These are phyloP conservation scores for Ascobolus immersus DNA, from an alignment of 495 filamentous ascomycete species.

Conservation along the genomic window DNA sequence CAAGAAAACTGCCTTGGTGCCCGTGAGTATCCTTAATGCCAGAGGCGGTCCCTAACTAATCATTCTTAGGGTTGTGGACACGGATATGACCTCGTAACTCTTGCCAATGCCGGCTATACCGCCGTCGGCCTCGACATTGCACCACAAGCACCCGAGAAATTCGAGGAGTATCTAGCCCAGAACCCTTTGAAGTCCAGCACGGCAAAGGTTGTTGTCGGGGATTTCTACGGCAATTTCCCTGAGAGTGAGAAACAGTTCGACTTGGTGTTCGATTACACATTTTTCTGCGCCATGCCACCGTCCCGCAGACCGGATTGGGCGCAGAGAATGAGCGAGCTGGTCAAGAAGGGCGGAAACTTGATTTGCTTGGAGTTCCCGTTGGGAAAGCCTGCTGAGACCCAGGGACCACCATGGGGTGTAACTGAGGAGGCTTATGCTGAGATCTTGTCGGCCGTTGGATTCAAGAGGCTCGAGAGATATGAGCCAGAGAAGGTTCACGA, in stretches of 20 bases:
- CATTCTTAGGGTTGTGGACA: constrained; percentile 36
- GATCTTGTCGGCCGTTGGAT: too few species aligned
- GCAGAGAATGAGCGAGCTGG: constrained; percentile 16
- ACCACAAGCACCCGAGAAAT: constrained; percentile 27
- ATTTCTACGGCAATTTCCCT: constrained; percentile 31
- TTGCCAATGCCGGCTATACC: constrained; percentile 47
- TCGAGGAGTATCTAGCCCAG: constrained; percentile 18
- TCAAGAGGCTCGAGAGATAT: too few species aligned
- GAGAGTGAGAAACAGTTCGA: constrained; percentile 3
- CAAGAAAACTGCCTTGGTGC: constrained; percentile 30
- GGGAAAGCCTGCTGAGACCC: constrained; percentile 17
- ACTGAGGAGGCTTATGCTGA: constrained; percentile 17
- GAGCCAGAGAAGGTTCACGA: too few species aligned
- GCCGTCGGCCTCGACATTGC: constrained; percentile 48
- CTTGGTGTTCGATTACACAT: constrained; percentile 9
- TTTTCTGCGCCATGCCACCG: constrained; percentile 22
- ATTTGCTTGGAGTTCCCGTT: constrained; percentile 23
- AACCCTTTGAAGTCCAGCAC: not conserved
- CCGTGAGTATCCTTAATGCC: constrained; percentile 8
- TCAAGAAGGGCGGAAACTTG: constrained; percentile 16
- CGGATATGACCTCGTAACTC: constrained; percentile 47
- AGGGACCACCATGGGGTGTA: constrained; percentile 20
- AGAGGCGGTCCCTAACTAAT: not conserved
- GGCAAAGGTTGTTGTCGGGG: constrained; percentile 29
- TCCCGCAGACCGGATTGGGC: constrained; percentile 16